Evolutionary conservation across 805 yeast genomes (phyloP).

Genomic region (Danielia oregonensis): DNA sequence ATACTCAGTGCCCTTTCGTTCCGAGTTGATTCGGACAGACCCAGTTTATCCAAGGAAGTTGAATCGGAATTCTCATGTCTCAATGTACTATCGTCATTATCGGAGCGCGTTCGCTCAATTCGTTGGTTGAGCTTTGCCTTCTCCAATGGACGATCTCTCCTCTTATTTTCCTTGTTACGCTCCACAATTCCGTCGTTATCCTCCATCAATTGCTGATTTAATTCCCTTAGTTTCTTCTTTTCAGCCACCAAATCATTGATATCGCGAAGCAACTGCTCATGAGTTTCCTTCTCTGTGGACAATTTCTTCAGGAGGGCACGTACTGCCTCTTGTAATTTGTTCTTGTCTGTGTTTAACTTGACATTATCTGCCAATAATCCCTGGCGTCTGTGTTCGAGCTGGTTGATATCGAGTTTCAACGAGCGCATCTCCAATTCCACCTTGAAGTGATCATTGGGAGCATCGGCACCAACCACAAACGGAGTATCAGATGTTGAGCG

Average conservation of each 20-base stretch:
- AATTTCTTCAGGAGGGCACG: constrained; percentile 41
- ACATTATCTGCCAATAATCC: constrained; percentile 22
- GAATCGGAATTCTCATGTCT: too few relatives aligned
- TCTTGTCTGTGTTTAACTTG: constrained; percentile 26
- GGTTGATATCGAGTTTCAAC: constrained; percentile 38
- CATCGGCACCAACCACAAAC: constrained; percentile 19
- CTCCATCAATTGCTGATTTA: constrained; percentile 10
- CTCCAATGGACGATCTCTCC: too few relatives aligned
- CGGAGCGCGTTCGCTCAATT: too few relatives aligned
- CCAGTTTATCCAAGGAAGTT: too few relatives aligned
- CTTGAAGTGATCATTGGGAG: constrained; percentile 1
- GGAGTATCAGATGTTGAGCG: constrained; percentile 45
- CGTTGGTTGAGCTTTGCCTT: too few relatives aligned
- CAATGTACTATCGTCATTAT: too few relatives aligned
- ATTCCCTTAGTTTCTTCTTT: constrained; percentile 40
- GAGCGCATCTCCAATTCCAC: constrained; percentile 37
- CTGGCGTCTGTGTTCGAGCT: constrained; percentile 26
- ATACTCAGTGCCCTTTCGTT: too few relatives aligned
- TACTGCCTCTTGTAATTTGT: constrained; percentile 28
- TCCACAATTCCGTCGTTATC: background rate
- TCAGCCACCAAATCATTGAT: constrained; percentile 46
- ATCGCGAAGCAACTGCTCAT: constrained; percentile 45
- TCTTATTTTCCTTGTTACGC: constrained; percentile 2
- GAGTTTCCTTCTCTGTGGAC: constrained; percentile 37
- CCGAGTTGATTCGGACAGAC: too few relatives aligned